Conservation (phyloP, 1,139 yeast species). For the Suhomyces guaymorum region DNA sequence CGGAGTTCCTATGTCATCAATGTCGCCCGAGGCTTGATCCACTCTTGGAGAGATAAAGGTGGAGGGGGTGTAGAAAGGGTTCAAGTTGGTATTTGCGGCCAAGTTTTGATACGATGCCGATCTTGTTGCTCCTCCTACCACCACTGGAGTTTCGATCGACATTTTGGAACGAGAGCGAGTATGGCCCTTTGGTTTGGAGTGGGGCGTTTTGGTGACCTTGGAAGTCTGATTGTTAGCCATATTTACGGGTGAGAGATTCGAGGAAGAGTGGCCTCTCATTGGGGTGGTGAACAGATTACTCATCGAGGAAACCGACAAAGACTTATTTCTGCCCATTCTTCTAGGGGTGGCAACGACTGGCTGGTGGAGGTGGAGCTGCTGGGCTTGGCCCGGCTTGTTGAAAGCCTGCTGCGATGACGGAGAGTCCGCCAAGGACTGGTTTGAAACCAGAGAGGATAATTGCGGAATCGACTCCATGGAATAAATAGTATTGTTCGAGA, state of each 20-base stretch:
- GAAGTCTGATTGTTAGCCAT: slow-evolving; percentile 21
- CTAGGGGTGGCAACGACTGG: slow-evolving; percentile 30
- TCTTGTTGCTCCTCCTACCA: slow-evolving; percentile 4
- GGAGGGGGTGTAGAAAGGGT: slow-evolving; percentile 50
- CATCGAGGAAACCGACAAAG: slow-evolving; percentile 31
- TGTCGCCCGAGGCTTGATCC: slow-evolving; percentile 25
- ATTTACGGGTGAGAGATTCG: slow-evolving; percentile 28
- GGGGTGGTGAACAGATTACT: slow-evolving; percentile 32
- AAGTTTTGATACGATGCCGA: slow-evolving; percentile 21
- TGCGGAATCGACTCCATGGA: slow-evolving; percentile 47
- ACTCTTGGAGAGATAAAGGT: slow-evolving; percentile 44
- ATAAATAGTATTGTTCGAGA: slow-evolving; percentile 43
- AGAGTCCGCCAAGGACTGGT: slow-evolving; percentile 38
- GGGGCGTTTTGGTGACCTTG: slow-evolving; percentile 36
- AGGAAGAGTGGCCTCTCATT: slow-evolving; percentile 20
- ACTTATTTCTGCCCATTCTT: slow-evolving; percentile 32
- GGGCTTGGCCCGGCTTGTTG: slow-evolving; percentile 13
- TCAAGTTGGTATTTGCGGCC: slow-evolving; percentile 25
- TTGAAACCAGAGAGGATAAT: slow-evolving; percentile 36
- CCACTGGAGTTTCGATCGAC: slow-evolving; percentile 30
- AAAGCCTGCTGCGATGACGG: slow-evolving; percentile 25
- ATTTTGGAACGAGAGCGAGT: slow-evolving; percentile 44
- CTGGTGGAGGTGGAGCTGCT: slow-evolving; percentile 17
- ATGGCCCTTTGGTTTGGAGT: slow-evolving; percentile 36
- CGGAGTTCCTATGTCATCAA: slow-evolving; percentile 37